Base-by-base conservation (phyloP, 1,139 yeast genomes). In the Pichia sp. region DNA sequence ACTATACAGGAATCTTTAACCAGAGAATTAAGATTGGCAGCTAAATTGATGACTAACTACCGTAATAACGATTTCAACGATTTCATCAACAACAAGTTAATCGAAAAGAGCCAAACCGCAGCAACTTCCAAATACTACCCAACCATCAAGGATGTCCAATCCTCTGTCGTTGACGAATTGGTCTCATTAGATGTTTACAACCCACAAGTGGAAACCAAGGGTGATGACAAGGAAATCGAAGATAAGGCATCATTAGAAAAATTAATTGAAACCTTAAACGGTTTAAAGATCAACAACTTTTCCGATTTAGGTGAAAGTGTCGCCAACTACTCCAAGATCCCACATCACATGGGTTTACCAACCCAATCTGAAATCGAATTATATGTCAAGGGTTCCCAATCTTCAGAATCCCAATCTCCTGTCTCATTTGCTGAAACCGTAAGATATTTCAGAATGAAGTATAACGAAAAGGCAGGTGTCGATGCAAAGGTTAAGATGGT, bases 301-400 rank as follows among this genome's bases (percentile, higher is more conserved):
- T 37, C 53, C 4, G 53, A 54, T 5, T 45, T 56, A 21, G 50
- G 48, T 3, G 48, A 46, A 19, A 72, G 75, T 53, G 75, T 77
- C 42, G 67, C 75, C 45, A 77, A 83, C 57, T 88, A 76, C 68
- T 67, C 67, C 38, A 66, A 75, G 44, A 86, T 91, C 64, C 96
- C 96, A 31, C 80, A 78, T 60, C 53, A 54, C 4, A 85, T 79
- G 75, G 96, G 96, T 32, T 75, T 93, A 55, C 98, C 98, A 44
- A 71, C 78, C 14, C 86, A 83, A 66, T 56, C 61, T 44, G 83
- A 80, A 50, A 73, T 81, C 50, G 74, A 76, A 57, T 69, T 70
- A 47, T 85, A 73, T 64, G 77, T 85, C 44, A 79, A 80, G 41
- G 91, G 91, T 22, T 74, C 73, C 14, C 17, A 27, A 14, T 22